Evolutionary conservation across 176 grass and related monocot species (phyloP).

Genomic region (Eremochloa ophiuroides): DNA sequence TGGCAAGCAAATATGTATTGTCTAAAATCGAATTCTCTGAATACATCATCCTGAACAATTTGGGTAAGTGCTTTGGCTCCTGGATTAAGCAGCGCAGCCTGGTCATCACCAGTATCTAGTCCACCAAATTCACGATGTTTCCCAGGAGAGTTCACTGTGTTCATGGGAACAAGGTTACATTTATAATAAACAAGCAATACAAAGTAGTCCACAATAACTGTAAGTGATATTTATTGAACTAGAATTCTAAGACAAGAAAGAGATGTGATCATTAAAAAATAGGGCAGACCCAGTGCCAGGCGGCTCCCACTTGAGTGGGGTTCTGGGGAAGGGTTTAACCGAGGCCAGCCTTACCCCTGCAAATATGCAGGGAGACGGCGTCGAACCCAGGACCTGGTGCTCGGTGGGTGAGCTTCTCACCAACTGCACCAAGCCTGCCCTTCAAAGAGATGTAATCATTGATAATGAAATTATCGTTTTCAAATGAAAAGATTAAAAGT

Average conservation of each 20-base stretch:
- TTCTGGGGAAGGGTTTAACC: too few relatives aligned
- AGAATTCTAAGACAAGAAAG: background rate
- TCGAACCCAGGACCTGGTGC: too few relatives aligned
- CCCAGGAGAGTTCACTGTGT: conserved; percentile 64
- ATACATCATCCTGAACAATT: conserved; percentile 87
- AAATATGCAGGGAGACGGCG: too few relatives aligned
- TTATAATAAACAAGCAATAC: conserved; percentile 13
- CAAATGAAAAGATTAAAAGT: background rate
- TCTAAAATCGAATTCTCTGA: conserved; percentile 98
- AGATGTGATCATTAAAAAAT: background rate
- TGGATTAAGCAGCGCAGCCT: conserved; percentile 86
- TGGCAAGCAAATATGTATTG: conserved; percentile 99
- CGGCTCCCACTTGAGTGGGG: too few relatives aligned
- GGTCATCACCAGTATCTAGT: conserved; percentile 89
- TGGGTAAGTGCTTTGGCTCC: conserved; percentile 78
- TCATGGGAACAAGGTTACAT: conserved; percentile 26
- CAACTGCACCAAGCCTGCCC: too few relatives aligned
- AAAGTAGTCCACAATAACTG: conserved; percentile 1
- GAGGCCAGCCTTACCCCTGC: too few relatives aligned
- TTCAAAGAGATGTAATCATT: background rate
- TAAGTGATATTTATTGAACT: background rate
- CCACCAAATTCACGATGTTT: conserved; percentile 97
- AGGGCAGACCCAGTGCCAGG: too few relatives aligned
- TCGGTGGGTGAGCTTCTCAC: too few relatives aligned
- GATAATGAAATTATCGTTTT: background rate